Percentiles rank a stretch among this genome's conserved stretches.
Conservation (phyloP, 139 green algal genomes). For the Chlamydomonas sp. region DNA sequence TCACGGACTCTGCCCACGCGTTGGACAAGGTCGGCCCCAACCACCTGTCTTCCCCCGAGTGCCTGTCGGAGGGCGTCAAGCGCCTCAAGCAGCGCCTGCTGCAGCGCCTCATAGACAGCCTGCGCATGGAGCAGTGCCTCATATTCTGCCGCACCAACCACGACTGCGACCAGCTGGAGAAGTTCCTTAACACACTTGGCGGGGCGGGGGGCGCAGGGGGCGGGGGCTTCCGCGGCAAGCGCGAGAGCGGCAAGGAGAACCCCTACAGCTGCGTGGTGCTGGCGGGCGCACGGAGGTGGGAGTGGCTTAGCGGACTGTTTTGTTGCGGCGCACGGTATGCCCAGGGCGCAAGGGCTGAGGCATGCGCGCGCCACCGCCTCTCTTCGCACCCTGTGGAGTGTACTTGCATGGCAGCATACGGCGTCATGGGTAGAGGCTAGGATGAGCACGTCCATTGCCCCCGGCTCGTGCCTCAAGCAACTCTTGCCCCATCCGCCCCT, state of each 20-base stretch:
- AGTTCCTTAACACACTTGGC: slow-evolving; percentile 70
- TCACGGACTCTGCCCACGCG: slow-evolving; percentile 75
- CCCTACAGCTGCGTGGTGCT: slow-evolving; percentile 84
- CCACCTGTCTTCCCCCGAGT: slow-evolving; percentile 49
- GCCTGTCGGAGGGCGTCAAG: slow-evolving; percentile 75
- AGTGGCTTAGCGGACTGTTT: slow-evolving; percentile 29
- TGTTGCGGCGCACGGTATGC: no score
- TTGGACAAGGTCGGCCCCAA: slow-evolving; percentile 61
- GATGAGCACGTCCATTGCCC: not conserved
- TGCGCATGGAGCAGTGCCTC: slow-evolving; percentile 36
- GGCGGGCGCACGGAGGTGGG: slow-evolving; percentile 58
- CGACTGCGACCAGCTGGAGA: slow-evolving; percentile 86
- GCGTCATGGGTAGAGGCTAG: no score
- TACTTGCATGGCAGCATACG: no score
- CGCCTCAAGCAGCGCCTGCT: slow-evolving; percentile 84
- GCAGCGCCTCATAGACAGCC: slow-evolving; percentile 64
- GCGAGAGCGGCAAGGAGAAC: slow-evolving; percentile 70
- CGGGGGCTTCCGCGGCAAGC: slow-evolving; percentile 53
- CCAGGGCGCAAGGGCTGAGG: no score
- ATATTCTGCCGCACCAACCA: slow-evolving; percentile 76
- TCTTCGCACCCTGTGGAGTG: no score
- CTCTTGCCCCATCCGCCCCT: not conserved
- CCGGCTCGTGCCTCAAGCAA: no score
- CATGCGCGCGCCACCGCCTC: no score
- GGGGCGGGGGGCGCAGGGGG: slow-evolving; percentile 23